Conservation (phyloP, 495 filamentous ascomycete species). For the Penicillium herquei region DNA sequence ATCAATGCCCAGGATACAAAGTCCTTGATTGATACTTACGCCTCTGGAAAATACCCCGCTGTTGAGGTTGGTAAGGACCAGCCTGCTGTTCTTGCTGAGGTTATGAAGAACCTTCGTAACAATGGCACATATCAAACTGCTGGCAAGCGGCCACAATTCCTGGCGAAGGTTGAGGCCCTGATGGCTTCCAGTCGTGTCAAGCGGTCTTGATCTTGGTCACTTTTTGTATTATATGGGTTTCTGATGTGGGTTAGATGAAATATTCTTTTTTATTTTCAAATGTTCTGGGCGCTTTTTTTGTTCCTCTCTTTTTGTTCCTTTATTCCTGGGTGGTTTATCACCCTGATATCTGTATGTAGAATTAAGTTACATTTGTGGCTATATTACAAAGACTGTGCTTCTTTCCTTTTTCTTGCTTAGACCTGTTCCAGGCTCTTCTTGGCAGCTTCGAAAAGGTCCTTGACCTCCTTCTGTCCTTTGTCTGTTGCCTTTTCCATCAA, state of each 20-base stretch:
- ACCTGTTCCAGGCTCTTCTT: conserved; percentile 56
- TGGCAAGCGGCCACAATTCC: conserved; percentile 40
- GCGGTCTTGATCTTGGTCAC: conserved; percentile 17
- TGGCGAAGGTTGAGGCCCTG: conserved; percentile 45
- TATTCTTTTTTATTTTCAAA: conserved; percentile 1
- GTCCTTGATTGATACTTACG: conserved; percentile 69
- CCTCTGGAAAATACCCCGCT: conserved; percentile 50
- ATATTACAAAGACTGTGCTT: conserved; percentile 10
- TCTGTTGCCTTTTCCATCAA: conserved; percentile 76
- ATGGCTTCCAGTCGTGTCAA: conserved; percentile 33
- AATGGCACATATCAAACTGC: conserved; percentile 45
- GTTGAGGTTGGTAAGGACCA: conserved; percentile 16
- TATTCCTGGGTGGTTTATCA: conserved; percentile 3
- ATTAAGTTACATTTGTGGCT: conserved; percentile 16
- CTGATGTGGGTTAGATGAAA: conserved; percentile 4
- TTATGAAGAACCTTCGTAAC: conserved; percentile 40
- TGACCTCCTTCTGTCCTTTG: conserved; percentile 63
- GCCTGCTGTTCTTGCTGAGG: conserved; percentile 31
- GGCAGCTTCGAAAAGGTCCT: conserved; percentile 63
- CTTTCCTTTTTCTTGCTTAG: conserved; percentile 13
- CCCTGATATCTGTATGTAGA: conserved; percentile 17
- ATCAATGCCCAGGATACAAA: conserved; percentile 58
- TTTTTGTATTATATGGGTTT: conserved; percentile 30
- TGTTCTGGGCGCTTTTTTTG: conserved; percentile 6
- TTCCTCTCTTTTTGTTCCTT: conserved; percentile 5